These are phyloP conservation scores for Flaveria brownii DNA, from an alignment of 129 eudicot genomes.

Conservation along the genomic window DNA sequence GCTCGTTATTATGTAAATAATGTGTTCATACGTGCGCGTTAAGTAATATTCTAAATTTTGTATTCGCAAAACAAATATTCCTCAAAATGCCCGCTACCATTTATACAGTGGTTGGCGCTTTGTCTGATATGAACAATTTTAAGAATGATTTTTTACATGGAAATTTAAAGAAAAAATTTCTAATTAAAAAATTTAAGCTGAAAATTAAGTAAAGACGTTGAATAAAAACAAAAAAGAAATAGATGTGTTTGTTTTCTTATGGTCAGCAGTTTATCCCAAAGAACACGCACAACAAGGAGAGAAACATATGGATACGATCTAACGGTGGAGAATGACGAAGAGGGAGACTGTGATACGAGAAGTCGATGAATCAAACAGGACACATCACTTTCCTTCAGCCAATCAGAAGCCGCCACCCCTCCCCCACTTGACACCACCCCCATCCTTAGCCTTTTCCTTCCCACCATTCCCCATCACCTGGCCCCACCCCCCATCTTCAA, in stretches of 20 bases:
- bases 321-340: slow-evolving; percentile 28
- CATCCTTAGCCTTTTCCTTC: slow-evolving; percentile 9
- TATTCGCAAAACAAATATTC: too few species aligned
- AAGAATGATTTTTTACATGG: too few species aligned
- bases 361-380: slow-evolving; percentile 30
- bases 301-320: slow-evolving; percentile 7
- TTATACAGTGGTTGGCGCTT: too few species aligned
- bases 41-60: too few species aligned
- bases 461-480: slow-evolving; percentile 34
- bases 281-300: slow-evolving; percentile 26
- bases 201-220: too few species aligned
- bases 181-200: too few species aligned
- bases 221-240: neutral
- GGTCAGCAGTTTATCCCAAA: slow-evolving; percentile 18
- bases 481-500: slow-evolving; percentile 24
- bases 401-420: slow-evolving; percentile 17
- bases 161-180: too few species aligned
- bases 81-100: too few species aligned
- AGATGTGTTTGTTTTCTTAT: neutral
- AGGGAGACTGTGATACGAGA: slow-evolving; percentile 10
- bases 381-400: slow-evolving; percentile 27
- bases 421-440: slow-evolving; percentile 26
- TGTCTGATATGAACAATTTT: too few species aligned
- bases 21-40: too few species aligned
- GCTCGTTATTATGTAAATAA: too few species aligned